phyloP scores from a whole-genome alignment of 192 early-diverging fungal genomes.

The Gaertneriomyces semiglobifer region DNA sequence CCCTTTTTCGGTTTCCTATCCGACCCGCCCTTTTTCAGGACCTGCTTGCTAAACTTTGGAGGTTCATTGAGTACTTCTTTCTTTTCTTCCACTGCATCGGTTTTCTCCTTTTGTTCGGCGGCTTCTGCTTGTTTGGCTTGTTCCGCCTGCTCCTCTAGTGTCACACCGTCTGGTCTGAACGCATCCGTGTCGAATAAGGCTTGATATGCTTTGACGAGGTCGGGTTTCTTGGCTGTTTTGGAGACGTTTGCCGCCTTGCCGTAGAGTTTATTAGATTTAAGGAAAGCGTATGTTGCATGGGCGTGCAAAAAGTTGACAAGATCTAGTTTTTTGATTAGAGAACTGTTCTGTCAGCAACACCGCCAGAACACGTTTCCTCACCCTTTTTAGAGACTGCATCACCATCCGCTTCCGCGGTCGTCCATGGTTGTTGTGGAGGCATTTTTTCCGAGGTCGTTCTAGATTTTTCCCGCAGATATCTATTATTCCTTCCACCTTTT shows the following conservation, averaged over 20 bases:
- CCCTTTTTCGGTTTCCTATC: conserved; percentile 58
- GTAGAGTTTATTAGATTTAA: conserved; percentile 65
- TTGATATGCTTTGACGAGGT: conserved; percentile 58
- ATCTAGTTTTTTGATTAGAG: conserved; percentile 25
- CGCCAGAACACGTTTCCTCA: background rate
- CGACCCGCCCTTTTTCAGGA: conserved; percentile 65
- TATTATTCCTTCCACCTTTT: too few relatives aligned
- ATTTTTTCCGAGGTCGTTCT: background rate
- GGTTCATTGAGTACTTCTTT: conserved; percentile 12
- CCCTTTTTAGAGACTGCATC: conserved; percentile 68
- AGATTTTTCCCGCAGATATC: too few relatives aligned
- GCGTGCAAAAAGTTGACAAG: conserved; percentile 64
- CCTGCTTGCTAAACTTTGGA: conserved; percentile 62
- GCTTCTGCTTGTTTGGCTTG: conserved; percentile 18
- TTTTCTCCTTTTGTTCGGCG: too few relatives aligned
- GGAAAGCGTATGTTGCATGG: conserved; percentile 57
- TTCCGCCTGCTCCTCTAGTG: conserved; percentile 35
- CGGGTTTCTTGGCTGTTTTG: conserved; percentile 68
- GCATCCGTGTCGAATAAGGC: conserved; percentile 46
- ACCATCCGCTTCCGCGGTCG: conserved; percentile 54
- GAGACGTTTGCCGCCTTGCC: conserved; percentile 66
- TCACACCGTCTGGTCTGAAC: conserved; percentile 26
- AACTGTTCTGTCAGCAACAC: background rate
- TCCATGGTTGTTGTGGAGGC: conserved; percentile 45
- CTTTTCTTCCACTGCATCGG: too few relatives aligned